Base-by-base conservation (phyloP, 2,329 filamentous ascomycete genomes). In the Onygenales sp. region DNA sequence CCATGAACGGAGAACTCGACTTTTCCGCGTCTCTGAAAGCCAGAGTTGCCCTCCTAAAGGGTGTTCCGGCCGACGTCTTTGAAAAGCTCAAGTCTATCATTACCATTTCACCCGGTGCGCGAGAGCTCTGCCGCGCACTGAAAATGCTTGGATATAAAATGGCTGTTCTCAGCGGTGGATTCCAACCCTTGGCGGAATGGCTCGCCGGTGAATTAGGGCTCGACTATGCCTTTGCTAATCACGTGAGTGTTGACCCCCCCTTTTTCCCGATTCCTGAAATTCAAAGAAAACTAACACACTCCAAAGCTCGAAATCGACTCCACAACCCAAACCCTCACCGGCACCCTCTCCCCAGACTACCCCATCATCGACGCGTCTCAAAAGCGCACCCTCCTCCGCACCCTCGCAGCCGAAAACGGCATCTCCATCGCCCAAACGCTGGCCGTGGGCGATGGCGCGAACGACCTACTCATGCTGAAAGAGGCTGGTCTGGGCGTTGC, bases 1-100 rank as follows among this genome's bases (percentile, higher is more conserved):
- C 93, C 37, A 98, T 98, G 93, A 85, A 92, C 60, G 93, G 93
- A 56, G 91, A 97, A 74, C 77, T 97, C 37, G 91, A 96, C 68
- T 98, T 98, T 62, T 84, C 91, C 51, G 81, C 82, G 0, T 91
- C 87, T 0, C 83, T 98, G 64, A 83, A 84, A 54, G 88, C 87
- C 67, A 81, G 93, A 17, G 89, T 94, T 32, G 79, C 79, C 42
- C 77, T 97, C 43, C 80, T 98, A 42, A 86, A 85, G 62, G 92
- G 91, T 34, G 83, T 96, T 6, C 83, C 87, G 0, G 83, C 80
- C 8, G 81, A 81, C 53, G 85, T 97, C 13, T 95, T 94, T 62
- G 83, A 89, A 55, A 80, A 86, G 55, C 77, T 98, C 40, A 84
- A 86, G 61, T 76, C 81, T 0, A 78, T 86, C 0, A 82, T 98